A percentile compares a stretch with the other conserved stretches of the same genome.
phyloP scores from a whole-genome alignment of 768 basidiomycete species.

The Macrolepiota albuminosa region DNA sequence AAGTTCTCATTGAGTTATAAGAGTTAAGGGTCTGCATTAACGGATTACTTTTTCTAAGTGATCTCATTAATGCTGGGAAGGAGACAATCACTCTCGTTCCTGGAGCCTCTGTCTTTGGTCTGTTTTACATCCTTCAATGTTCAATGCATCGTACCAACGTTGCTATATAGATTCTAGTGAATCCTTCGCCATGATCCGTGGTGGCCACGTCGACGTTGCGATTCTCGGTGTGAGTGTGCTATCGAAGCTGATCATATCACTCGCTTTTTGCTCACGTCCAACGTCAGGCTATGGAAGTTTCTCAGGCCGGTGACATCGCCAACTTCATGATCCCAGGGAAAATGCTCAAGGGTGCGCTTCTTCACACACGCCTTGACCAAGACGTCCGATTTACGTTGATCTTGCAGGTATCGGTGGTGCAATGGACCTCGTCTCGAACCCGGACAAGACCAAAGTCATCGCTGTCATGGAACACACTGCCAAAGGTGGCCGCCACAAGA shows the following conservation, averaged over 20 bases:
- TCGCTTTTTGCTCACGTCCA: conserved; percentile 42
- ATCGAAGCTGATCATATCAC: conserved; percentile 38
- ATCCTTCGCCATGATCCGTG: conserved; percentile 97
- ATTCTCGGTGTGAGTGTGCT: conserved; percentile 79
- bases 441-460: conserved; percentile 90
- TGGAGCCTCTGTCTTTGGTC: conserved; percentile 88
- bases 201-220: conserved; percentile 90
- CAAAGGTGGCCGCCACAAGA: conserved; percentile 87
- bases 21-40: neutral
- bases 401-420: conserved; percentile 87
- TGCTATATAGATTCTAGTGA: conserved; percentile 69
- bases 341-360: conserved; percentile 64
- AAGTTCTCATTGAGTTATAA: conserved; percentile 23
- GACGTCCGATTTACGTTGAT: neutral
- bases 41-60: conserved; percentile 36
- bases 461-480: conserved; percentile 88
- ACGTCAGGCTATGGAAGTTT: conserved; percentile 87
- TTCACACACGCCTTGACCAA: neutral
- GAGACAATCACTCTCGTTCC: conserved; percentile 91
- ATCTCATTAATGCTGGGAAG: conserved; percentile 93
- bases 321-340: conserved; percentile 99
- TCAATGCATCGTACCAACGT: neutral
- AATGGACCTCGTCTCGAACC: conserved; percentile 96
- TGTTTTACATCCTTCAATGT: conserved; percentile 17
- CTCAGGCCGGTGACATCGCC: conserved; percentile 87